Evolutionary conservation across 1,284 basidiomycete species (phyloP).

Genomic region (Rhodotorula sp.): DNA sequence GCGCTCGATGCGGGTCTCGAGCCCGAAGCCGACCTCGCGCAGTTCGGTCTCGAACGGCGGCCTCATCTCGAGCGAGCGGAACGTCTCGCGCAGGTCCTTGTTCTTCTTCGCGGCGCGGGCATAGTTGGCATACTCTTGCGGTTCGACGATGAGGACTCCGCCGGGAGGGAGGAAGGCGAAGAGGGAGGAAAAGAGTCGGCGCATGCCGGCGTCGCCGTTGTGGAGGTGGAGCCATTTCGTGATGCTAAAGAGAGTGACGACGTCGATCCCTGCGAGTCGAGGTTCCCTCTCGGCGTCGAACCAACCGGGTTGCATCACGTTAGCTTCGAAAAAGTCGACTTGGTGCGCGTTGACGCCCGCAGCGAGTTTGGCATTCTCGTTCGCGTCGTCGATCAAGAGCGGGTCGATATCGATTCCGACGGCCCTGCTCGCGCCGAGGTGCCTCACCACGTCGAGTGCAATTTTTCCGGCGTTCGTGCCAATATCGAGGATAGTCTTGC

Average conservation of each 20-base stretch:
- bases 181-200: constrained; percentile 22
- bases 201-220: constrained; percentile 35
- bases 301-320: constrained; percentile 26
- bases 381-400: constrained; percentile 28
- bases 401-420: constrained; percentile 38
- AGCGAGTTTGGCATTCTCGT: background rate
- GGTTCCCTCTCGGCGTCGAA: background rate
- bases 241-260: constrained; percentile 36
- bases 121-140: constrained; percentile 40
- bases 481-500: constrained; percentile 38
- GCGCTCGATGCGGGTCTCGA: constrained; percentile 30
- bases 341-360: background rate
- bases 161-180: constrained; percentile 14
- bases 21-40: constrained; percentile 17
- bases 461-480: constrained; percentile 41
- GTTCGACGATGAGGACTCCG: constrained; percentile 36
- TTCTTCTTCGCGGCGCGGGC: constrained; percentile 34
- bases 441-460: constrained; percentile 23
- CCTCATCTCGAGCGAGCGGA: constrained; percentile 28
- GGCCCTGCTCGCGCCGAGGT: constrained; percentile 9
- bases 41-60: constrained; percentile 35
- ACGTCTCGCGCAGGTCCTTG: constrained; percentile 25
- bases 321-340: constrained; percentile 6
- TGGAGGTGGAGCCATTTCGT: constrained; percentile 42
- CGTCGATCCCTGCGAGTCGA: constrained; percentile 18